A percentile compares a stretch with the other conserved stretches of the same genome.
Evolutionary conservation across 495 filamentous ascomycete genomes (phyloP).

Genomic region (Chaetomium cochliodes): DNA sequence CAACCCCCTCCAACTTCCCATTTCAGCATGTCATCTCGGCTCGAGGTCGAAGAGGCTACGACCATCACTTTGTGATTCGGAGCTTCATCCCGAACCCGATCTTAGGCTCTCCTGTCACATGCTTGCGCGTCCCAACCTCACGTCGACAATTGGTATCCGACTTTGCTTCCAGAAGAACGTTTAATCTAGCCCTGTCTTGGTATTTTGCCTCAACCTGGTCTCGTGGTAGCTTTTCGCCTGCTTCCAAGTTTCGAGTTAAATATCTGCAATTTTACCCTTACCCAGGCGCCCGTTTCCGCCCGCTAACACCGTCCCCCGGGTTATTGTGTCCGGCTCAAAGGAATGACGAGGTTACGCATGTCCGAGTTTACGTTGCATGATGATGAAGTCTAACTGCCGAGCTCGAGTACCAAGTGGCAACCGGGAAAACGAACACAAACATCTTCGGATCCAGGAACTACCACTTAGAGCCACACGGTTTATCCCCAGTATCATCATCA

Average conservation of each 20-base stretch:
- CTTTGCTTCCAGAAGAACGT: background rate
- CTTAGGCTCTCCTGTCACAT: background rate
- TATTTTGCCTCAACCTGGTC: background rate
- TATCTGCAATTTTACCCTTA: background rate
- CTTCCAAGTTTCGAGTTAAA: background rate
- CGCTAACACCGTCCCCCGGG: too few species aligned
- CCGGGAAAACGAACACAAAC: background rate
- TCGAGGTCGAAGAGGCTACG: background rate
- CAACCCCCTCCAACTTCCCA: too few species aligned
- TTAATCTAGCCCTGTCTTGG: background rate
- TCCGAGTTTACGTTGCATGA: background rate
- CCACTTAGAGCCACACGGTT: background rate
- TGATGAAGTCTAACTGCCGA: background rate
- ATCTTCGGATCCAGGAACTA: background rate
- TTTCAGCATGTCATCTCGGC: too few species aligned
- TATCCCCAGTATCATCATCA: background rate
- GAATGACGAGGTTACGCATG: background rate
- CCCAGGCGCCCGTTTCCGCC: background rate
- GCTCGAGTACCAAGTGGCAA: background rate
- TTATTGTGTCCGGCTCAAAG: background rate
- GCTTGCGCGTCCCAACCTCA: background rate
- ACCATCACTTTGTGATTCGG: background rate
- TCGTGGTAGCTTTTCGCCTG: background rate
- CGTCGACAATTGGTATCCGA: background rate
- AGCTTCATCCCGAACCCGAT: constrained; percentile 4